Base-by-base conservation (phyloP, 768 basidiomycete species). In the Lactarius hengduanensis region DNA sequence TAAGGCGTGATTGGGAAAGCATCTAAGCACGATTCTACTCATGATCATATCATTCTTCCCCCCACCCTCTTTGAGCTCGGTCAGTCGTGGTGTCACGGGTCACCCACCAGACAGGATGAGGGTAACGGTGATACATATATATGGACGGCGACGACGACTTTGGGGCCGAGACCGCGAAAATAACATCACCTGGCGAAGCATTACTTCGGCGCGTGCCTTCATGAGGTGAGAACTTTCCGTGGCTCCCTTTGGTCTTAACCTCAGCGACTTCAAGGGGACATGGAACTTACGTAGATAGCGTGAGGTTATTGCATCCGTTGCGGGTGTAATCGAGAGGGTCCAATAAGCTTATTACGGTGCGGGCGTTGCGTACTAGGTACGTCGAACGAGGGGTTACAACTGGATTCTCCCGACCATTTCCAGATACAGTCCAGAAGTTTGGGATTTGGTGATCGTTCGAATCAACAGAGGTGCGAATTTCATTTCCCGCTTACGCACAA, bases 341-440 rank as follows among this genome's bases (percentile, higher is more conserved):
- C 20, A 99, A 99, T 78, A 97, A 96, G 76, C 84, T 99, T 40
- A 87, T 99, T 30, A 91, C 91, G 3, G 96, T 98, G 59, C 86
- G 90, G 58, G 88, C 95, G 3, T 81, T 96, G 54, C 86, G 91
- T 69, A 89, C 92, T 69, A 88, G 94, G 94, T 94, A 71, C 72
- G 84, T 68, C 22, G 26, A 22, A 13, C 34, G 53, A 30, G 54
- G 11, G 20, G 30, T 36, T 6, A 15, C 13, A 58, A 16, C 5
- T 40, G 10, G 28, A 50, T 56, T 34, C 11, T 56, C 55, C 15
- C 32, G 26, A 57, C 57, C 40, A 40, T 60, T 69, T 54, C 26
- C 18, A 50, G 96, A 78, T 99, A 98, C 75, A 94, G 87, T 70
- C 91, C 96, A n/a, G 96, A 98, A 79, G 90, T 98, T 22, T 97